These are phyloP conservation scores for Pueraria montana DNA, from an alignment of 306 rosid genomes.

Conservation along the genomic window DNA sequence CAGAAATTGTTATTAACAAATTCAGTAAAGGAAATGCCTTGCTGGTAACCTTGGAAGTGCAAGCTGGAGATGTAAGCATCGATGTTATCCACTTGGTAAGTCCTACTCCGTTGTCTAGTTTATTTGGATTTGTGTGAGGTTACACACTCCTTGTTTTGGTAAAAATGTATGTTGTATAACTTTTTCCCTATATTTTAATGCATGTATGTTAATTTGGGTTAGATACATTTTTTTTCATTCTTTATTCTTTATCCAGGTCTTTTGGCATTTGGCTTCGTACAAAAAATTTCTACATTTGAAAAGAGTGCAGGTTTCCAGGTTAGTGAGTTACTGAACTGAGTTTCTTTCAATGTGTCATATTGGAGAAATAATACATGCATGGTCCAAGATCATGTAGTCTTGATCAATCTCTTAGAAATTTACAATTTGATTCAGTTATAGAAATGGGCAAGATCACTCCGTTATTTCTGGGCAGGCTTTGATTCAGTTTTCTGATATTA, in stretches of 20 bases:
- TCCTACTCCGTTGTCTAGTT: conserved; percentile 7
- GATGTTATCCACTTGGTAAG: conserved; percentile 86
- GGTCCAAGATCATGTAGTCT: not conserved
- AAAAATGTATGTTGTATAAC: not conserved
- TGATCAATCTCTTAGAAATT: not conserved
- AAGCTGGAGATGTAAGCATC: conserved; percentile 91
- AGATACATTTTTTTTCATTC: not conserved
- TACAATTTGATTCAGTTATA: too few species aligned
- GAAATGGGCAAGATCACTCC: too few species aligned
- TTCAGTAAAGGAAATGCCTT: conserved; percentile 87
- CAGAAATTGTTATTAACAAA: conserved; percentile 81
- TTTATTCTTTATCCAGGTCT: conserved; percentile 62
- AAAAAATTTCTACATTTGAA: conserved; percentile 89
- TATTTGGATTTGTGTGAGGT: conserved; percentile 32
- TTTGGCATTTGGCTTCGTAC: conserved; percentile 86
- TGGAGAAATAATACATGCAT: too few species aligned
- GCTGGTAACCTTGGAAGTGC: conserved; percentile 82
- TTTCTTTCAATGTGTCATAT: not conserved
- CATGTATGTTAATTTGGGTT: conserved; percentile 16
- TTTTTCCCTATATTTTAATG: not conserved
- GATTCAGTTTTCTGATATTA: conserved; percentile 81
- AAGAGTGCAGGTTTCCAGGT: conserved; percentile 97
- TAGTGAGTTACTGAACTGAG: conserved; percentile 34
- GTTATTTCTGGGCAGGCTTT: conserved; percentile 62
- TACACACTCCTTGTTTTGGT: conserved; percentile 20